Evolutionary conservation across 176 grass and related monocot species (phyloP).

Genomic region (Aegilops sharonensis): DNA sequence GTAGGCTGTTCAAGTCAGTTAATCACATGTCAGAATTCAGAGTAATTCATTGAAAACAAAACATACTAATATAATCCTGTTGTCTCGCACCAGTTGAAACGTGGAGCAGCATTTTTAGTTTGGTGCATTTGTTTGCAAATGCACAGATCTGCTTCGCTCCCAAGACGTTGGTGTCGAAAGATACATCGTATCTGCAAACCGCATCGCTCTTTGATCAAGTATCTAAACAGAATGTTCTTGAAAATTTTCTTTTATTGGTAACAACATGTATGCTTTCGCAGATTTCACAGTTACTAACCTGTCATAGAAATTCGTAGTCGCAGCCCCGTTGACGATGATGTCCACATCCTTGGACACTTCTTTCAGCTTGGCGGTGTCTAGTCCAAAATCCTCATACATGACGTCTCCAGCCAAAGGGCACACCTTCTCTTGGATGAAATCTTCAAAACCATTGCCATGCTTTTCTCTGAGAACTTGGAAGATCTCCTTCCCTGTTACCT

Average conservation of each 20-base stretch:
- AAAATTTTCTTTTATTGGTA: neutral
- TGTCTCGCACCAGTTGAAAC: constrained; percentile 54
- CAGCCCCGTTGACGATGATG: constrained; percentile 7
- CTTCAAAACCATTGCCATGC: neutral
- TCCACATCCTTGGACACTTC: neutral
- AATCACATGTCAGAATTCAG: neutral
- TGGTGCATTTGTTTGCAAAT: constrained; percentile 56
- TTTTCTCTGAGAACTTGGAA: constrained; percentile 4
- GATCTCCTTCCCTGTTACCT: neutral
- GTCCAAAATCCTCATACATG: constrained; percentile 1
- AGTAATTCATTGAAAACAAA: neutral
- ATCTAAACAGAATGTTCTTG: too few relatives aligned
- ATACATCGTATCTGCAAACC: constrained; percentile 48
- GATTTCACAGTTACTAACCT: neutral
- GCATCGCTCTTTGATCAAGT: neutral
- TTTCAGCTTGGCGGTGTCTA: neutral
- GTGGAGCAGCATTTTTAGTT: constrained; percentile 63
- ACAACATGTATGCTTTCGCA: neutral
- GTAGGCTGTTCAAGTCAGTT: constrained; percentile 44
- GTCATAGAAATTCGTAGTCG: constrained; percentile 3
- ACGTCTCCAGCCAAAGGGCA: neutral
- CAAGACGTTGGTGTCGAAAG: constrained; percentile 43
- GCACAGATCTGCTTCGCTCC: constrained; percentile 42
- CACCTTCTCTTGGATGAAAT: neutral
- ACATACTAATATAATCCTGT: neutral